Conservation (phyloP, 1,139 yeast species). For the Kluyveromyces marxianus region DNA sequence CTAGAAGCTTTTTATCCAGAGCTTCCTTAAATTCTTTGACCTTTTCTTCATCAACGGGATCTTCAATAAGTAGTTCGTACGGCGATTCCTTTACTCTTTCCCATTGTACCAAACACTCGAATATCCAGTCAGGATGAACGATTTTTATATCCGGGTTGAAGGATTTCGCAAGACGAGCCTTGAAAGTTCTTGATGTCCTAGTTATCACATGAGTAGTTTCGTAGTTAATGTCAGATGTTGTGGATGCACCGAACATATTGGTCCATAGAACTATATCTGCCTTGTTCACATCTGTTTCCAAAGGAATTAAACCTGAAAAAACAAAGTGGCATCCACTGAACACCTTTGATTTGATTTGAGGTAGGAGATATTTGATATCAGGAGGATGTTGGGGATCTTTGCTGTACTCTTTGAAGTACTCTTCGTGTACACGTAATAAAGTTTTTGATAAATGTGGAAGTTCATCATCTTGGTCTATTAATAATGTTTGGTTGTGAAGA, state of each 20-base stretch:
- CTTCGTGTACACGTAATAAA: conserved; percentile 53
- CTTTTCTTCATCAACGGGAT: conserved; percentile 34
- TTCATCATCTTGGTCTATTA: conserved; percentile 79
- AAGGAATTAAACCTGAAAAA: conserved; percentile 80
- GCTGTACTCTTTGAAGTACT: conserved; percentile 49
- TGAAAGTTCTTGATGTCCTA: conserved; percentile 62
- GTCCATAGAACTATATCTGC: conserved; percentile 92
- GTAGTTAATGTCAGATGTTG: conserved; percentile 64
- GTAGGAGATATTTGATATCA: conserved; percentile 62
- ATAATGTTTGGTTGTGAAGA: conserved; percentile 56
- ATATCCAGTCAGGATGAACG: conserved; percentile 91
- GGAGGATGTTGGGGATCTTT: conserved; percentile 34
- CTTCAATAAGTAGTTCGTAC: conserved; percentile 44
- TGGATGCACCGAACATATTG: conserved; percentile 82
- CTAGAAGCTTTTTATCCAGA: conserved; percentile 16
- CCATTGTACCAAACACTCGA: conserved; percentile 81
- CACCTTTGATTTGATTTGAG: conserved; percentile 58
- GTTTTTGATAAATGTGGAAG: conserved; percentile 57
- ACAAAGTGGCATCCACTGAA: conserved; percentile 64
- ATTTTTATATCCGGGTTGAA: conserved; percentile 61
- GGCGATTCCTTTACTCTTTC: conserved; percentile 55
- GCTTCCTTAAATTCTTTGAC: conserved; percentile 28
- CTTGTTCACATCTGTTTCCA: conserved; percentile 59
- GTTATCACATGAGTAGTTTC: conserved; percentile 88
- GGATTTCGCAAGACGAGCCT: conserved; percentile 68